Evolutionary conservation across 140 eudicot species (phyloP), one percentile per base, ranked within the genome.

Genomic region (Anethum foeniculum): DNA sequence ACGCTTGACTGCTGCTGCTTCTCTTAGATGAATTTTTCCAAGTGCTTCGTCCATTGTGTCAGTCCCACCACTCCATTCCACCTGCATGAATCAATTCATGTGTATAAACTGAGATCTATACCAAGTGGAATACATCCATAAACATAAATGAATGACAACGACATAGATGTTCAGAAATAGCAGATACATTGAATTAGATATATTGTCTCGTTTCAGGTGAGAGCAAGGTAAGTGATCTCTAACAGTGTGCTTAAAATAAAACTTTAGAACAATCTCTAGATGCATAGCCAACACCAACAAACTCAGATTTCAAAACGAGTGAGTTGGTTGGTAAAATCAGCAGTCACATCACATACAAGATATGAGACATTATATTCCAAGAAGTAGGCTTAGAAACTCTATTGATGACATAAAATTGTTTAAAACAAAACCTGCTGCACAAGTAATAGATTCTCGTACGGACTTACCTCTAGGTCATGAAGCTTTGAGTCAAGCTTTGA

Each of bases 401-500:
- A 19, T 23, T 21, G 28, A 56, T 56, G 28, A 7, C 28, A 56
- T 23, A 56, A 56, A 28, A 23, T 56, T 56, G 65, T 64, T 28
- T 67, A 30, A 30, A 28, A 23, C 21, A 2, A 65, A 27, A 65
- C 72, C 28, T 6, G 21, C 73, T 67, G 23, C 41, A 65, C 73
- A 67, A 30, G 21, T 27, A n/a, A 67, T 19, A 32, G 7, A 67
- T 11, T 27, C 34, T 64, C 16, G 2, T 27, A 28, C 16, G 23
- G 73, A 27, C 73, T 67, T 28, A 95, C 97, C 90, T 91, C 93
- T 47, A 86, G 80, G 85, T 83, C 91, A 82, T 86, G 88, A 79
- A 82, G 89, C 85, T 88, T 92, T 43, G 96, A 92, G 72, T 95
- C 96, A 8, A 88, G 96, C 87, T 82, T 92, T 77, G 86, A 60